A percentile compares a stretch with the other conserved stretches of the same genome.
These are phyloP conservation scores for Amanita rubescens DNA, from an alignment of 768 basidiomycete genomes.

Conservation along the genomic window DNA sequence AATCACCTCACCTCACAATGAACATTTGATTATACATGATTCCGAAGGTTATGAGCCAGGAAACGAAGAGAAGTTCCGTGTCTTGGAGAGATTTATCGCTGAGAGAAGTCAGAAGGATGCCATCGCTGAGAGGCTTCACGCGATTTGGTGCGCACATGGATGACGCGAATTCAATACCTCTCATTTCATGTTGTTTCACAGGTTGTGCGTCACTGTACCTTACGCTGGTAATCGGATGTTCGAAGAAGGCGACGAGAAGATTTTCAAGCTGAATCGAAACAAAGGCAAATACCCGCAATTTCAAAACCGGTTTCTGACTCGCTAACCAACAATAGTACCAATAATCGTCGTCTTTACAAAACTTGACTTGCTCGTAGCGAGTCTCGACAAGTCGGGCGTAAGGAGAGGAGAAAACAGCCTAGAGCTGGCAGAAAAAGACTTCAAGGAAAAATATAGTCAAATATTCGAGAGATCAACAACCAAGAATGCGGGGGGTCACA, in stretches of 20 bases:
- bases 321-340: slow-evolving; percentile 15
- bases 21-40: slow-evolving; percentile 24
- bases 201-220: slow-evolving; percentile 22
- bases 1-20: slow-evolving; percentile 15
- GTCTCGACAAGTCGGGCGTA: background rate
- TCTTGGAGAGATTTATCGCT: slow-evolving; percentile 17
- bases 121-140: slow-evolving; percentile 16
- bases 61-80: slow-evolving; percentile 15
- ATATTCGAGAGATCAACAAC: background rate
- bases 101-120: slow-evolving; percentile 4
- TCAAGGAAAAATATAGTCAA: background rate
- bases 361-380: slow-evolving; percentile 18
- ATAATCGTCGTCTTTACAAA: slow-evolving; percentile 26
- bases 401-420: background rate
- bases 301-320: background rate
- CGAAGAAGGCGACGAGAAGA: slow-evolving; percentile 18
- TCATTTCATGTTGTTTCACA: background rate
- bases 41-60: slow-evolving; percentile 24
- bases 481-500: background rate
- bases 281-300: slow-evolving; percentile 1
- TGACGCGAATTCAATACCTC: background rate
- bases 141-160: slow-evolving; percentile 17
- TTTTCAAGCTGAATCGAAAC: slow-evolving; percentile 12
- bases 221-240: slow-evolving; percentile 12
- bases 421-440: background rate